These are phyloP conservation scores for Colletotrichum sp. DNA, from an alignment of 2,329 filamentous ascomycete genomes.

Conservation along the genomic window DNA sequence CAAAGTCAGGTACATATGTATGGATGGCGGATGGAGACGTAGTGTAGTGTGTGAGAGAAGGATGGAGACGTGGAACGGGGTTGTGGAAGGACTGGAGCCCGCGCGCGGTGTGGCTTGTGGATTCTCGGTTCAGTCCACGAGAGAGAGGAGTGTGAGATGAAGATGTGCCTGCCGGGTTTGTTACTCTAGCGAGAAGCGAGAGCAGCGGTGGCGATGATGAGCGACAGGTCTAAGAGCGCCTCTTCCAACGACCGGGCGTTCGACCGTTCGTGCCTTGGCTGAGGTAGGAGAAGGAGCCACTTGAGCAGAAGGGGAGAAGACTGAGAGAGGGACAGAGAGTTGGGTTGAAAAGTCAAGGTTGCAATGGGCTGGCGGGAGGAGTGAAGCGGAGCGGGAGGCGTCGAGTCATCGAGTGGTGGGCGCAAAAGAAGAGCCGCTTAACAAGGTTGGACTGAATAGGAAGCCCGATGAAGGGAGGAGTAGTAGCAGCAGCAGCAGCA, in stretches of 20 bases:
- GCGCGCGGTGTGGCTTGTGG: not conserved
- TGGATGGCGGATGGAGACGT: not conserved
- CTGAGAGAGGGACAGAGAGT: not conserved
- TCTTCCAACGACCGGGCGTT: not conserved
- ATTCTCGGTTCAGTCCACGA: not conserved
- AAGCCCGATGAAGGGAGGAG: slow-evolving; percentile 3
- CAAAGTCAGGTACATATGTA: slow-evolving; percentile 2
- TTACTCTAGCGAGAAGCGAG: slow-evolving; percentile 2
- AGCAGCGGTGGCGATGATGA: slow-evolving; percentile 7
- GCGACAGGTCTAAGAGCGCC: not conserved
- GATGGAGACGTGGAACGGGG: not conserved
- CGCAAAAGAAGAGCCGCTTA: slow-evolving; percentile 14
- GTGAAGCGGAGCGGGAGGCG: slow-evolving; percentile 11
- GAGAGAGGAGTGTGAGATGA: not conserved
- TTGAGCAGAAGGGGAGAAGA: not conserved
- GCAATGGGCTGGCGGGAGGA: not conserved
- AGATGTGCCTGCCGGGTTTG: not conserved
- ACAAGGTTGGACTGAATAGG: slow-evolving; percentile 18
- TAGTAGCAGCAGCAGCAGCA: not conserved
- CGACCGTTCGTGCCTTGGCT: slow-evolving; percentile 1
- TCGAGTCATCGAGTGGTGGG: slow-evolving; percentile 19
- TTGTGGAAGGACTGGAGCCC: not conserved
- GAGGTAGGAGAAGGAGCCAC: not conserved
- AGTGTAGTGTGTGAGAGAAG: not conserved
- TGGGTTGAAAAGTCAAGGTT: slow-evolving; percentile 16